Conservation (phyloP, 108 stramenopile species). For the Asterionellopsis glacialis region DNA sequence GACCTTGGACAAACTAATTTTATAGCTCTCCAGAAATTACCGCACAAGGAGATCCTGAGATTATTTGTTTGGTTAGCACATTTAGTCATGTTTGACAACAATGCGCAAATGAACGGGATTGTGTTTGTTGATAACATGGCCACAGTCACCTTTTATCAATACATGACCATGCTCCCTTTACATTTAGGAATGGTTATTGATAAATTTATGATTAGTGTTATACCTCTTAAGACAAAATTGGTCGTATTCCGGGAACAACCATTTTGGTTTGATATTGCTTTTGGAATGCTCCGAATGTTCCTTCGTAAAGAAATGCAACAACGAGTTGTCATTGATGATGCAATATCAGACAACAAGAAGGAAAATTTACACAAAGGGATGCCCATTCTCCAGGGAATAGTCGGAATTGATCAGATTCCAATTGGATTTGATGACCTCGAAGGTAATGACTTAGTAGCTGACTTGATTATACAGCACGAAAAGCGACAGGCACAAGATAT, state of each 20-base stretch:
- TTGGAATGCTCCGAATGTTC: conserved; percentile 6
- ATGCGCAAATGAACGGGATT: conserved; percentile 47
- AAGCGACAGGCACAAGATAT: too few relatives aligned
- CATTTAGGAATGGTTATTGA: conserved; percentile 50
- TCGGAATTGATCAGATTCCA: too few relatives aligned
- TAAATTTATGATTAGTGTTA: conserved; percentile 53
- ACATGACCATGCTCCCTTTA: conserved; percentile 53
- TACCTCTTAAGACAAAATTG: conserved; percentile 48
- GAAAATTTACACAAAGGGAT: too few relatives aligned
- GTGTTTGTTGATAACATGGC: conserved; percentile 44
- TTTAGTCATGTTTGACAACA: conserved; percentile 45
- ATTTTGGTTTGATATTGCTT: conserved; percentile 16
- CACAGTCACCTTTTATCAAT: conserved; percentile 37
- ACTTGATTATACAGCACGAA: too few relatives aligned
- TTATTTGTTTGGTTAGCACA: conserved; percentile 51
- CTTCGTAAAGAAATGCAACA: neutral
- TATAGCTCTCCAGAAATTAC: conserved; percentile 9
- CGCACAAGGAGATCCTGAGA: conserved; percentile 1
- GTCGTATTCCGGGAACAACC: conserved; percentile 12
- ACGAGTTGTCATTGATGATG: neutral
- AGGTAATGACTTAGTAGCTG: too few relatives aligned
- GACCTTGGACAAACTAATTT: conserved; percentile 40
- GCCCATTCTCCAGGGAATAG: too few relatives aligned
- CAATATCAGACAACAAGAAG: too few relatives aligned
- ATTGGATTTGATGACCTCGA: too few relatives aligned